Conservation (phyloP, 2,329 filamentous ascomycete species). For the Parastagonospora nodorum region DNA sequence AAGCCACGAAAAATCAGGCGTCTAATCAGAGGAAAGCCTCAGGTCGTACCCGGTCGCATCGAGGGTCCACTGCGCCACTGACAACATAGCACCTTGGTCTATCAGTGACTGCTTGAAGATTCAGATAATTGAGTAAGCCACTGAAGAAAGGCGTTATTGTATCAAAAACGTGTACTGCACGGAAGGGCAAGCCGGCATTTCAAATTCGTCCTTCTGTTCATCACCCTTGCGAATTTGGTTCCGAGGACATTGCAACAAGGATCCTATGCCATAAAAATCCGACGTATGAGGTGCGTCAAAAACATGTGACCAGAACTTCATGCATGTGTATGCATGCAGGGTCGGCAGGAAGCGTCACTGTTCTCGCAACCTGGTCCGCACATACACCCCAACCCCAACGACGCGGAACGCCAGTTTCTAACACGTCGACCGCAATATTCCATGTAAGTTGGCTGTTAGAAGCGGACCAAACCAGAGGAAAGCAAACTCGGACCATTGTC, state of each 20-base stretch:
- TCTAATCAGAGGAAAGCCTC: neutral
- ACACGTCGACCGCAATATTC: neutral
- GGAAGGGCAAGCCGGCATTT: neutral
- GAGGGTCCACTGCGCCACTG: neutral
- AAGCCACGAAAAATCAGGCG: neutral
- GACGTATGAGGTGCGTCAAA: neutral
- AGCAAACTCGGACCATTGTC: slow-evolving; percentile 1
- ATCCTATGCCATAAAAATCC: neutral
- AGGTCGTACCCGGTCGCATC: neutral
- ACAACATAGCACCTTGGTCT: neutral
- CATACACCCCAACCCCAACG: neutral
- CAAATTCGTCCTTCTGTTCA: too few species aligned
- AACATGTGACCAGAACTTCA: slow-evolving; percentile 3
- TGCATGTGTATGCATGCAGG: slow-evolving; percentile 5
- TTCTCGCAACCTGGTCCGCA: neutral
- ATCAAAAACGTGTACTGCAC: neutral
- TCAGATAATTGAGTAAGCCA: too few species aligned
- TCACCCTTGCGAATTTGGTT: too few species aligned
- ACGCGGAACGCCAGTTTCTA: neutral
- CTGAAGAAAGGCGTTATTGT: too few species aligned
- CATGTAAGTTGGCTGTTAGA: neutral
- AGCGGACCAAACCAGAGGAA: neutral
- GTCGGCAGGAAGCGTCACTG: slow-evolving; percentile 1
- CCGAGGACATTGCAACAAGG: neutral
- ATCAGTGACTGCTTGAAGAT: neutral